A percentile compares a stretch with the other conserved stretches of the same genome.
Conservation (phyloP, 495 filamentous ascomycete species). For the Trichoderma virens region DNA sequence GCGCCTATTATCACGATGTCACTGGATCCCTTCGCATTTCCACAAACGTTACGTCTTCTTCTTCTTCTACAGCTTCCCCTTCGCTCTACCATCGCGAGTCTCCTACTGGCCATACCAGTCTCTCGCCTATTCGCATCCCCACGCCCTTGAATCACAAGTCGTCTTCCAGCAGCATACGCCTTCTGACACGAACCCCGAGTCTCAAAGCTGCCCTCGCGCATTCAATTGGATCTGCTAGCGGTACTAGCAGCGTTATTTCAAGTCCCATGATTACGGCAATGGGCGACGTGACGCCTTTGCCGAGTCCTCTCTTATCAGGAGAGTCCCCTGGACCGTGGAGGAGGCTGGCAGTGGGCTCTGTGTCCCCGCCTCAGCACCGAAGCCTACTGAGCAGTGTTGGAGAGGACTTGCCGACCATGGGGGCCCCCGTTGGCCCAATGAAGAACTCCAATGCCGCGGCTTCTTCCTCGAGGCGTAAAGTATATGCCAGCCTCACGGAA, state of each 20-base stretch:
- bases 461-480: conserved; percentile 41
- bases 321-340: conserved; percentile 71
- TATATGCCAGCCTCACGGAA: conserved; percentile 38
- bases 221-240: conserved; percentile 26
- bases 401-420: conserved; percentile 38
- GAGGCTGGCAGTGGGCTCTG: conserved; percentile 26
- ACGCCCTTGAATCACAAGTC: conserved; percentile 27
- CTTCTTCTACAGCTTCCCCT: conserved; percentile 1
- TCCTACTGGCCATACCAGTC: not conserved
- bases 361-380: conserved; percentile 17
- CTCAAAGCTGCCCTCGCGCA: conserved; percentile 31
- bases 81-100: conserved; percentile 16
- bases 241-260: conserved; percentile 34
- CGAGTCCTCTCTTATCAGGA: conserved; percentile 69
- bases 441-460: not conserved
- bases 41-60: conserved; percentile 23
- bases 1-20: not conserved
- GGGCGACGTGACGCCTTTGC: conserved; percentile 85
- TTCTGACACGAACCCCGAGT: conserved; percentile 40
- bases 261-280: conserved; percentile 71
- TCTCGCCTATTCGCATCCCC: not conserved
- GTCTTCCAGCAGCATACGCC: conserved; percentile 33
- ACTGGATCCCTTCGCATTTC: conserved; percentile 22
- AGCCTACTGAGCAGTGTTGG: conserved; percentile 28
- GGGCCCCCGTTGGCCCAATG: conserved; percentile 21